Base-by-base conservation (phyloP, 148 eudicot species). In the Persicaria maculosa region DNA sequence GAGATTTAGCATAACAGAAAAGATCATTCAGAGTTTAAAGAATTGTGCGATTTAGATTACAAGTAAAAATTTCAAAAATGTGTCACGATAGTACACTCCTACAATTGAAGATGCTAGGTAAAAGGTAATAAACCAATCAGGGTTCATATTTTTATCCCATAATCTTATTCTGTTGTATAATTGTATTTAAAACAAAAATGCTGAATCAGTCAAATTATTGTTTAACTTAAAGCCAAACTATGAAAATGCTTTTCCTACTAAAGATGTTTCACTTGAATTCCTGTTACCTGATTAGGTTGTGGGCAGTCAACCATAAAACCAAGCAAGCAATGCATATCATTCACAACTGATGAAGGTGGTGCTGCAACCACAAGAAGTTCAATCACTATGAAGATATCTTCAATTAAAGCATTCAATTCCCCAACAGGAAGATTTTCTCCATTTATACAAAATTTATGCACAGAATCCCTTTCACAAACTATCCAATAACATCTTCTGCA, bases 401-500 rank as follows among this genome's bases (percentile, higher is more conserved):
- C 99, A 72, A 90, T 89, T 82, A 96, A 84, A 75, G 97, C 99
- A 81, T 96, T 96, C 79, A 96, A 95, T 83, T 92, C 94, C 73
- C 99, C 97, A 75, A 90, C 84, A 70, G 96, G 94, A 81, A 90
- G 99, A 19, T 77, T 78, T 77, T 74, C 88, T 72, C 80, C 88
- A 75, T 78, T 82, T 43, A 84, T 50, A 54, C 94, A 88, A 80
- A 89, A 96, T 25, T 97, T 88, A 79, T 89, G 85, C 68, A 88
- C 85, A 7, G 97, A 96, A 77, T 90, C 99, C 80, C 76, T 85
- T 80, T 96, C 97, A 77, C 84, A 86, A 45, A 85, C 78, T 22
- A 84, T 87, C 99, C 99, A 96, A 84, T 96, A 92, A 80, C 99
- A 96, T 81, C 89, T 82, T 83, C 99, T 88, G 79, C 97, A 96